Base-by-base conservation (phyloP, 768 basidiomycete genomes). In the Xerocomellus dryophilus region DNA sequence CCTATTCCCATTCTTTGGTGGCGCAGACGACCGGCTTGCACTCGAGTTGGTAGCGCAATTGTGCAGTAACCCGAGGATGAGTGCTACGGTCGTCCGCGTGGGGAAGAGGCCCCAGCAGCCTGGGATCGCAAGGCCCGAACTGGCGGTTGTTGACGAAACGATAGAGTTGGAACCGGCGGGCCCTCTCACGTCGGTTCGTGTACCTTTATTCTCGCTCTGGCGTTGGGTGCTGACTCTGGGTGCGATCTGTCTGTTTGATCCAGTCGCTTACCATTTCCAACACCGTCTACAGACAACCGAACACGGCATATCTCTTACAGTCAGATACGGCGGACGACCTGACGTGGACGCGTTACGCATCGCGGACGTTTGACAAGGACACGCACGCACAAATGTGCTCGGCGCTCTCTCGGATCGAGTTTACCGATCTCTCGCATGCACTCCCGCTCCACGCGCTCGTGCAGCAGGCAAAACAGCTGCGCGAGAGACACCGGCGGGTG, bases 1-100 rank as follows among this genome's bases (percentile, higher is more conserved):
- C 27, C 83, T 95, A 67, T 66, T 94, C 39, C 90, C 95, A 0
- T 98, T 96, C 82, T 89, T 93, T 66, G 96, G 96, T 35, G 96
- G 96, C 0, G 85, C 92, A 0, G 96, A 99, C 66, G 96, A 98
- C 67, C 83, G 97, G 1, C 76, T 93, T 20, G 91, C 92, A 0
- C 73, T 98, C 25, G 73, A 80, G 29, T 83, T 98, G 62, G 81
- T 92, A 5, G 82, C 90, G 32, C 95, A 98, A 67, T 65, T 89
- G 27, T 89, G 93, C 51, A 70, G 71, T 31, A 85, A 87, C 56
- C 67, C 80, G 0, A 71, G 68, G 34, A 78, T 91, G 0, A 80
- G 71, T 5, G 97, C 91, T 1, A 93, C 89, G 0, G 82, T 93
- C 0, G 73, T 96, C 2, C 76, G 85, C 45, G 73, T 96, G 31